Evolutionary conservation across 495 filamentous ascomycete species (phyloP).

Genomic region (Cercophora sp.): DNA sequence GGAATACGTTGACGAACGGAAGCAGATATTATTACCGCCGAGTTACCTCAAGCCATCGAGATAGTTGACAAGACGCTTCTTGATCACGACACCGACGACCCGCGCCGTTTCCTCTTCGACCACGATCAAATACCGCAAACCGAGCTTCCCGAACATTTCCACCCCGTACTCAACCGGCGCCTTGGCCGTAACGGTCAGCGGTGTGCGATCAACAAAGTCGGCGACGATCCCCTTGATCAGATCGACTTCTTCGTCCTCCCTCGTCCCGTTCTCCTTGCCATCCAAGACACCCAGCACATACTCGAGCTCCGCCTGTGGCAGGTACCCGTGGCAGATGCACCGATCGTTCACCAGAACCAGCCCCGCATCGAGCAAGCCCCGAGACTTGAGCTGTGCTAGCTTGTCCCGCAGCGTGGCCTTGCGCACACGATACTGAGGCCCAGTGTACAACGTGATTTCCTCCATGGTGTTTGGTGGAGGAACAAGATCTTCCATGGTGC

Average conservation of each 20-base stretch:
- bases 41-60: conserved; percentile 24
- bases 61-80: conserved; percentile 35
- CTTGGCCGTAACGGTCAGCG: conserved; percentile 45
- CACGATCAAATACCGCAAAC: conserved; percentile 48
- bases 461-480: conserved; percentile 51
- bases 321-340: conserved; percentile 50
- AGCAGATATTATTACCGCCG: not conserved
- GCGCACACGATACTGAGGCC: conserved; percentile 39
- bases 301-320: conserved; percentile 52
- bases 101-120: conserved; percentile 42
- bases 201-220: conserved; percentile 51
- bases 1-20: no score
- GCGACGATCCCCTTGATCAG: conserved; percentile 39
- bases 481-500: conserved; percentile 45
- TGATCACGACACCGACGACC: conserved; percentile 39
- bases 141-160: conserved; percentile 56
- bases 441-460: conserved; percentile 51
- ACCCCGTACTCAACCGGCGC: conserved; percentile 55
- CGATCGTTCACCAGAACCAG: conserved; percentile 49
- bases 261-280: not conserved
- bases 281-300: conserved; percentile 38
- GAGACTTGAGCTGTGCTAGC: conserved; percentile 40
- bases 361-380: conserved; percentile 54
- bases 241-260: conserved; percentile 27
- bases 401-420: conserved; percentile 38